A percentile compares a stretch with the other conserved stretches of the same genome.
phyloP scores from a whole-genome alignment of 257 asterid genomes.

The Knoxia roxburghii region DNA sequence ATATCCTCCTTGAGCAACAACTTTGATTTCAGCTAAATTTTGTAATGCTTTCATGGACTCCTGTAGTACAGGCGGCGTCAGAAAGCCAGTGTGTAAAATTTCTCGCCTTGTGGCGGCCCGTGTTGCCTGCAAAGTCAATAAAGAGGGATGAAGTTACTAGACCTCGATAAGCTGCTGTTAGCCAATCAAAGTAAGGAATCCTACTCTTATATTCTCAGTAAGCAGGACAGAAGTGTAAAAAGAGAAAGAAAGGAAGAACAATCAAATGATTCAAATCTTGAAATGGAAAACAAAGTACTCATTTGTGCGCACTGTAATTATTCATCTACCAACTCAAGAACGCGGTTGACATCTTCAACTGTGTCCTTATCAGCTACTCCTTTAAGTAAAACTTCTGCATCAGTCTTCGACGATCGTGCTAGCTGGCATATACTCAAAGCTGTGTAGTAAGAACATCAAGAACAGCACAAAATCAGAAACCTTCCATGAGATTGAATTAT shows the following conservation, averaged over 20 bases:
- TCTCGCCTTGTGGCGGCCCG: constrained; percentile 72
- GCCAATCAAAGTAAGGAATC: neutral
- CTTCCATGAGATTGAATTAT: constrained; percentile 12
- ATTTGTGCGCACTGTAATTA: constrained; percentile 11
- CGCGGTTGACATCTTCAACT: constrained; percentile 59
- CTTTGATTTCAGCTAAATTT: constrained; percentile 56
- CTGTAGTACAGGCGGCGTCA: constrained; percentile 74
- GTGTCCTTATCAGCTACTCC: constrained; percentile 56
- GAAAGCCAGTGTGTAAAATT: constrained; percentile 73
- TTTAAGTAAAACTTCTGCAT: constrained; percentile 34
- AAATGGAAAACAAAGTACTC: constrained; percentile 2
- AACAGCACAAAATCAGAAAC: constrained; percentile 35
- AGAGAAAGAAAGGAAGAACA: neutral
- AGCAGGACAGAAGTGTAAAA: neutral
- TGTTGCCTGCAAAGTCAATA: constrained; percentile 46
- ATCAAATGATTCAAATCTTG: no score
- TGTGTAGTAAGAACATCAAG: constrained; percentile 53
- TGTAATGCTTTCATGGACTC: constrained; percentile 55
- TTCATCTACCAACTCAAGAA: constrained; percentile 65
- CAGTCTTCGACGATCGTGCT: constrained; percentile 57
- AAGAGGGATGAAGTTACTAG: neutral
- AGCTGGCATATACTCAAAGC: constrained; percentile 50
- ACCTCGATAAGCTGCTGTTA: neutral
- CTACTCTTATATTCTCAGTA: neutral
- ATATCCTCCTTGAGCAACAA: constrained; percentile 82